These are phyloP conservation scores for Gorgonomyces haynaldii DNA, from an alignment of 192 early-diverging fungal genomes.

Conservation along the genomic window DNA sequence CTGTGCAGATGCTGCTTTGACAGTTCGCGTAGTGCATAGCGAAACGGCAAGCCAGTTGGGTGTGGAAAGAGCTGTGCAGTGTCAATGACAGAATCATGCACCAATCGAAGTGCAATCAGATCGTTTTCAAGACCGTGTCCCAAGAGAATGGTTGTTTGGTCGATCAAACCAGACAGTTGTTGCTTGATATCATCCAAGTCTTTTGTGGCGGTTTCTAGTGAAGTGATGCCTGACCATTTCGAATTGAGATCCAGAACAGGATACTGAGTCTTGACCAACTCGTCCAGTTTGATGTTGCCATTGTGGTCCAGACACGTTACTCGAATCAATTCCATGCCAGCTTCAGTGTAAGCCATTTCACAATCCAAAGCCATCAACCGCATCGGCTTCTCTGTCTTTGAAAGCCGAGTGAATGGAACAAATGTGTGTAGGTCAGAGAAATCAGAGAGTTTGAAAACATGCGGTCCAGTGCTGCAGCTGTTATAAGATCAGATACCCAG, in stretches of 20 bases:
- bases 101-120: neutral
- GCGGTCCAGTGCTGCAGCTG: too few relatives aligned
- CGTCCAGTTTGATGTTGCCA: neutral
- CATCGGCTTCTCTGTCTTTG: neutral
- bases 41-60: neutral
- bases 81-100: constrained; percentile 5
- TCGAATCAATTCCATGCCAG: neutral
- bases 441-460: neutral
- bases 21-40: constrained; percentile 1
- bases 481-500: neutral
- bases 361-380: neutral
- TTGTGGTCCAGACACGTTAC: neutral
- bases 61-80: constrained; percentile 7
- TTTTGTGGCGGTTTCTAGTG: neutral
- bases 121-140: constrained; percentile 11
- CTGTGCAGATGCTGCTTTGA: neutral
- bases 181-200: neutral
- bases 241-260: neutral
- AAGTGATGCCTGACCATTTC: neutral
- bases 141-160: constrained; percentile 1
- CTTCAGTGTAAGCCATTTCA: neutral
- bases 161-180: neutral
- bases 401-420: neutral
- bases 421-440: neutral
- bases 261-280: neutral